These are phyloP conservation scores for Cladochytrium replicatum DNA, from an alignment of 192 early-diverging fungal genomes.

Conservation along the genomic window DNA sequence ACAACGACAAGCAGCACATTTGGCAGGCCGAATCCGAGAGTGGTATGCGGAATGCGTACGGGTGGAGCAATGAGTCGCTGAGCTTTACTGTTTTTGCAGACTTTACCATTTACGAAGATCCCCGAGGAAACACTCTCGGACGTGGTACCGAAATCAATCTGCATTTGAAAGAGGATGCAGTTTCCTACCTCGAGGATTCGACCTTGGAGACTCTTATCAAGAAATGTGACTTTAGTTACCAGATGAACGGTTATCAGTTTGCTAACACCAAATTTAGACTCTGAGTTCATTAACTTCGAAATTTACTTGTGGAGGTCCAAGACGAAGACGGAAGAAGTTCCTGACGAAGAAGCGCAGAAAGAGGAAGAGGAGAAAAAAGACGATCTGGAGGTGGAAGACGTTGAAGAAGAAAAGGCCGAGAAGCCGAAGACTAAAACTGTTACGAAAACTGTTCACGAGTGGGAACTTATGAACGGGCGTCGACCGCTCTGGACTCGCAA, in stretches of 20 bases:
- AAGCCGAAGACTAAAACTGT: slow-evolving; percentile 45
- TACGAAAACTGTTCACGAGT: slow-evolving; percentile 45
- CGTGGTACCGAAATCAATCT: slow-evolving; percentile 93
- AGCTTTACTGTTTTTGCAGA: too few relatives aligned
- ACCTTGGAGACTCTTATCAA: slow-evolving; percentile 60
- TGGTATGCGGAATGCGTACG: slow-evolving; percentile 21
- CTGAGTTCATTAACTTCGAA: slow-evolving; percentile 97
- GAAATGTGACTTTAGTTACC: slow-evolving; percentile 44
- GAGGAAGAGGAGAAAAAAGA: slow-evolving; percentile 38
- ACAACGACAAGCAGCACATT: slow-evolving; percentile 77
- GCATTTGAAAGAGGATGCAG: slow-evolving; percentile 79
- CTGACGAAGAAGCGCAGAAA: too few relatives aligned
- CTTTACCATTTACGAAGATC: slow-evolving; percentile 85
- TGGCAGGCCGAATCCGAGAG: slow-evolving; percentile 89
- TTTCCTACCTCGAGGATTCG: slow-evolving; percentile 65
- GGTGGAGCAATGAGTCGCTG: background rate
- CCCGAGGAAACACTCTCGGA: slow-evolving; percentile 77
- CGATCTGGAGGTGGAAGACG: slow-evolving; percentile 43
- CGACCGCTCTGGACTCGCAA: slow-evolving; percentile 91
- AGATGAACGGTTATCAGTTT: too few relatives aligned
- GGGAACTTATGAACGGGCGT: slow-evolving; percentile 78
- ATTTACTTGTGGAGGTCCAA: slow-evolving; percentile 69
- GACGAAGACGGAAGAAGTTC: slow-evolving; percentile 47
- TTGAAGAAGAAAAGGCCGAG: slow-evolving; percentile 27
- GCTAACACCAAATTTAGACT: slow-evolving; percentile 40